Evolutionary conservation across 345 rosid species (phyloP), one percentile per base, ranked within the genome.

Genomic region (Corchorus capsularis): DNA sequence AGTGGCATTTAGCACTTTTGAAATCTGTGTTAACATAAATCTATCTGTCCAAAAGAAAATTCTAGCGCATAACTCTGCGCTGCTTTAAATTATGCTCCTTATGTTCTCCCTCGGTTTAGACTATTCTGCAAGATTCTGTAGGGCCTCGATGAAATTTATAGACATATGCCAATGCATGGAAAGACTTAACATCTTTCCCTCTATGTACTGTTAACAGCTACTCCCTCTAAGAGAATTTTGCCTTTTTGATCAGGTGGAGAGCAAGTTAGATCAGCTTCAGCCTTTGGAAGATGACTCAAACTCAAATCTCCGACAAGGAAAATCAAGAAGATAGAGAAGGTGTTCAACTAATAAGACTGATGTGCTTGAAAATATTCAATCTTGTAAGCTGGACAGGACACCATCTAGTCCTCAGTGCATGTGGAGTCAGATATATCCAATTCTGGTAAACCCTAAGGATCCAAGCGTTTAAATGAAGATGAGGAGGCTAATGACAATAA

Each of bases 381-480:
- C 78, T 12, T 39, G 50, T 46, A 65, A 73, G 63, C 68, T 74
- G 72, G 80, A 63, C 65, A 75, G 52, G 60, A 83, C 81, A 73
- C 78, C 49, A 37, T 66, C 75, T 57, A 70, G 43, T 70, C 83
- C 70, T 68, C 82, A 12, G 75, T 54, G 35, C 50, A 54, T 69
- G 50, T 80, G 55, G 86, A 84, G 61, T 81, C 87, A 77, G 73
- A 70, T 73, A 64, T 56, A 41, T 71, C 78, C 76, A 82, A 76
- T 74, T 73, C 54, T 41, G 59, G 43, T 64, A 86, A 84, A 79
- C 53, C 73, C 43, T 74, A 72, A 66, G 77, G 79, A 39, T 79
- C 77, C 32, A 89, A 88, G 85, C 88, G 86, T 72, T 77, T 75
- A 69, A 79, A 71, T 72, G 90, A 87, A 67, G 71, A 57, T 76